phyloP scores from a whole-genome alignment of 768 basidiomycete species.

The Mycena capillaripes region DNA sequence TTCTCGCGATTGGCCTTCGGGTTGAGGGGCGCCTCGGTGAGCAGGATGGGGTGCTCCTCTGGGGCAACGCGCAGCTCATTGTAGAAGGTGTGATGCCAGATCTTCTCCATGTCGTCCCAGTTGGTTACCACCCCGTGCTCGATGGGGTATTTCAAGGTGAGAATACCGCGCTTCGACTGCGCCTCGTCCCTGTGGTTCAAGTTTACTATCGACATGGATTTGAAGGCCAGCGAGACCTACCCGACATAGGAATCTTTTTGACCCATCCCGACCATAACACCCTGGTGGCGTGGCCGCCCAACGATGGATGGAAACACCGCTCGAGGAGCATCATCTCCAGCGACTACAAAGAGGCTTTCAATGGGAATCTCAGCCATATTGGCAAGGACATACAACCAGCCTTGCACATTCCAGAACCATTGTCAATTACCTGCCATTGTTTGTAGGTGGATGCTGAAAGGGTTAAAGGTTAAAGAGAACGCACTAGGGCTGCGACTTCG shows the following conservation, averaged over 20 bases:
- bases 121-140: too few relatives aligned
- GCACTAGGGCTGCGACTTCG: too few relatives aligned
- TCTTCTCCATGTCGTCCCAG: too few relatives aligned
- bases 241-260: constrained; percentile 85
- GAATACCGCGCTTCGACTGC: too few relatives aligned
- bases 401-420: constrained; percentile 68
- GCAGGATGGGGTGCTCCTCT: constrained; percentile 79
- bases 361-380: background rate
- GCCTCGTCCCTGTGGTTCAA: constrained; percentile 70
- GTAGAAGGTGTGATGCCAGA: too few relatives aligned
- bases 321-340: constrained; percentile 77
- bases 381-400: constrained; percentile 25
- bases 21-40: constrained; percentile 80
- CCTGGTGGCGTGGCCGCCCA: constrained; percentile 79
- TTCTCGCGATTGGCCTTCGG: constrained; percentile 81
- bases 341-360: constrained; percentile 38
- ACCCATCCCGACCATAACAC: constrained; percentile 83
- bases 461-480: too few relatives aligned
- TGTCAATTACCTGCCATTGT: constrained; percentile 77
- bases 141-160: too few relatives aligned
- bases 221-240: constrained; percentile 47
- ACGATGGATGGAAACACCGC: constrained; percentile 85
- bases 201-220: background rate
- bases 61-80: constrained; percentile 81
- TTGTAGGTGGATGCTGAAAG: too few relatives aligned